Conservation (phyloP, 2,329 filamentous ascomycete genomes). For the Lachnellula cervina region DNA sequence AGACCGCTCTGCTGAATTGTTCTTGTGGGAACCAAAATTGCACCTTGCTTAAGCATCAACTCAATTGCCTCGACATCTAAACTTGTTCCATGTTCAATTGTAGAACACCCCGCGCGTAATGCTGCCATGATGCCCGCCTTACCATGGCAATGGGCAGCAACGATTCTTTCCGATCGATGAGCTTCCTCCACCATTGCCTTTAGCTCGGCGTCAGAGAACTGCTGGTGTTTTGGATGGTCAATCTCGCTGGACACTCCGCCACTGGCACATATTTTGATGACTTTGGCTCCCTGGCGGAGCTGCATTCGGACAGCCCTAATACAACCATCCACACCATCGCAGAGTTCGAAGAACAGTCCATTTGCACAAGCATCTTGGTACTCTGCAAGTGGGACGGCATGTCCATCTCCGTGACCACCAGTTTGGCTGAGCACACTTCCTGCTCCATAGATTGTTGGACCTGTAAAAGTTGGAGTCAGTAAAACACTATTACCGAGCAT, state of each 20-base stretch:
- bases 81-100: background rate
- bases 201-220: background rate
- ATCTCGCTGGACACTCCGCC: background rate
- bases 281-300: background rate
- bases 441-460: background rate
- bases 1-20: background rate
- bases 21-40: background rate
- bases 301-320: background rate
- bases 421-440: background rate
- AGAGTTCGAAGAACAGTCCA: background rate
- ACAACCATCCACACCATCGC: background rate
- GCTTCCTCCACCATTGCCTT: background rate
- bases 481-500: too few relatives aligned
- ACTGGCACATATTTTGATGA: background rate
- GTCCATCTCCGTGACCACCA: background rate
- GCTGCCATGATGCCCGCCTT: background rate
- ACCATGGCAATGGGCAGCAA: background rate
- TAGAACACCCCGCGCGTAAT: background rate
- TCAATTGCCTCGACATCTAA: background rate
- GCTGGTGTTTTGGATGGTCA: background rate
- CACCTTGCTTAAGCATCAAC: background rate
- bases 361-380: background rate
- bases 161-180: background rate
- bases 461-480: background rate
- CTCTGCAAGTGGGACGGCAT: background rate